These are phyloP conservation scores for Cubamyces sp. DNA, from an alignment of 768 basidiomycete genomes.

Conservation along the genomic window DNA sequence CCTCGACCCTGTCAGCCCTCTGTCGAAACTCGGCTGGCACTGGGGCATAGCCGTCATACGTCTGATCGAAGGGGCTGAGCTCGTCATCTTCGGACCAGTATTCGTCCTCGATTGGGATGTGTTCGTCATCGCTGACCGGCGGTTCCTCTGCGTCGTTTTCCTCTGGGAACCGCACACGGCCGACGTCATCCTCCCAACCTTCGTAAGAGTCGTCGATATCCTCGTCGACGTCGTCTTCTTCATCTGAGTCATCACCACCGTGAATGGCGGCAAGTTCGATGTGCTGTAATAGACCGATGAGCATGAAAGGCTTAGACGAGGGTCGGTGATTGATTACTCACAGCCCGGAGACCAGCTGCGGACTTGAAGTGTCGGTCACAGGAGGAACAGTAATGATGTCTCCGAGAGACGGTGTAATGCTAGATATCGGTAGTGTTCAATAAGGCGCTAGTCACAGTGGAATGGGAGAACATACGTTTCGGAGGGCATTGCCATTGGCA, in stretches of 20 bases:
- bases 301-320: not conserved
- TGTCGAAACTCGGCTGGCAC: slow-evolving; percentile 7
- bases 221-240: slow-evolving; percentile 25
- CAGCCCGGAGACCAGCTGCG: slow-evolving; percentile 35
- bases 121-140: slow-evolving; percentile 4
- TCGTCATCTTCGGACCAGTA: slow-evolving; percentile 31
- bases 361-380: slow-evolving; percentile 38
- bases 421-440: slow-evolving; percentile 7
- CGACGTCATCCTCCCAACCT: slow-evolving; percentile 41
- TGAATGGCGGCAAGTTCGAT: slow-evolving; percentile 36
- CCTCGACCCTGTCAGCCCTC: not conserved
- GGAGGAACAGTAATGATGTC: slow-evolving; percentile 38
- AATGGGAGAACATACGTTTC: slow-evolving; percentile 31
- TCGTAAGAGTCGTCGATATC: slow-evolving; percentile 31
- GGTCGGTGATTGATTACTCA: slow-evolving; percentile 5
- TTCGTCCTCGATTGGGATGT: slow-evolving; percentile 7
- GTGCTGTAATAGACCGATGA: slow-evolving; percentile 27
- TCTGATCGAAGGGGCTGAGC: slow-evolving; percentile 26
- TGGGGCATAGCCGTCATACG: slow-evolving; percentile 25
- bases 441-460: not conserved
- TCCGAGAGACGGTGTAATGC: slow-evolving; percentile 36
- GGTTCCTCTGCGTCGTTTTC: slow-evolving; percentile 21
- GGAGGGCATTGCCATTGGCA: slow-evolving; percentile 37
- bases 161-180: slow-evolving; percentile 29
- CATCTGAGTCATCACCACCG: slow-evolving; percentile 31